A percentile compares a stretch with the other conserved stretches of the same genome.
Evolutionary conservation across 139 green algal species (phyloP).

Genomic region (Closterium sp.): DNA sequence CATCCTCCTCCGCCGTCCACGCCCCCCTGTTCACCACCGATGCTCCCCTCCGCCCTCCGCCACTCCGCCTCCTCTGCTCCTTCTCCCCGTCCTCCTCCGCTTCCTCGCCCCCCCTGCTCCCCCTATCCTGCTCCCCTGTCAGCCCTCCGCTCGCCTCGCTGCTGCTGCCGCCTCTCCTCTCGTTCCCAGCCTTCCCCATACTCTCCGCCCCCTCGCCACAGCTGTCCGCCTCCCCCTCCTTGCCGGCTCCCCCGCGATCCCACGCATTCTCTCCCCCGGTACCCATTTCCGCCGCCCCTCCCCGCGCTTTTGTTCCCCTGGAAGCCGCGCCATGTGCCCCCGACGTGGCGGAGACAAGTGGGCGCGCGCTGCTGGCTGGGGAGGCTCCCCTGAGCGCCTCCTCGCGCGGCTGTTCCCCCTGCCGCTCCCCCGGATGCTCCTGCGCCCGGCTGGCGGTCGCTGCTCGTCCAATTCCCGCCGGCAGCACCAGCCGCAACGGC

Average conservation of each 20-base stretch:
- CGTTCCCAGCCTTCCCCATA: too few relatives aligned
- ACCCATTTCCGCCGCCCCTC: too few relatives aligned
- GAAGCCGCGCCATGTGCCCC: too few relatives aligned
- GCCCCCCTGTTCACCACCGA: not conserved
- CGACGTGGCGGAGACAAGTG: too few relatives aligned
- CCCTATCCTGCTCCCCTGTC: not conserved
- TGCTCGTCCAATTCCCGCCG: too few relatives aligned
- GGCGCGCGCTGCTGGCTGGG: too few relatives aligned
- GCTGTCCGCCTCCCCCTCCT: not conserved
- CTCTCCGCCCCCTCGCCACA: not conserved
- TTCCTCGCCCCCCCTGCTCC: not conserved
- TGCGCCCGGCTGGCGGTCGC: too few relatives aligned
- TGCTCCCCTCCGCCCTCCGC: not conserved
- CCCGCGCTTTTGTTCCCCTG: too few relatives aligned
- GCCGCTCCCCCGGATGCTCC: too few relatives aligned
- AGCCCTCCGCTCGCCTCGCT: not conserved
- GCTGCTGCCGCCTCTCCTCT: not conserved
- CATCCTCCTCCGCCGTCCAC: conserved; percentile 28
- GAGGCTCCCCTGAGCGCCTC: too few relatives aligned
- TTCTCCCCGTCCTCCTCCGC: not conserved
- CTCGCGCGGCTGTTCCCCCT: too few relatives aligned
- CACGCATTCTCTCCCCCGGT: not conserved
- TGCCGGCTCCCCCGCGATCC: not conserved
- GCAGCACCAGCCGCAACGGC: too few relatives aligned
- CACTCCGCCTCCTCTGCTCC: not conserved